Percentiles rank a stretch among this genome's conserved stretches.
phyloP scores from a whole-genome alignment of 805 yeast genomes.

The Candida nemodendra region DNA sequence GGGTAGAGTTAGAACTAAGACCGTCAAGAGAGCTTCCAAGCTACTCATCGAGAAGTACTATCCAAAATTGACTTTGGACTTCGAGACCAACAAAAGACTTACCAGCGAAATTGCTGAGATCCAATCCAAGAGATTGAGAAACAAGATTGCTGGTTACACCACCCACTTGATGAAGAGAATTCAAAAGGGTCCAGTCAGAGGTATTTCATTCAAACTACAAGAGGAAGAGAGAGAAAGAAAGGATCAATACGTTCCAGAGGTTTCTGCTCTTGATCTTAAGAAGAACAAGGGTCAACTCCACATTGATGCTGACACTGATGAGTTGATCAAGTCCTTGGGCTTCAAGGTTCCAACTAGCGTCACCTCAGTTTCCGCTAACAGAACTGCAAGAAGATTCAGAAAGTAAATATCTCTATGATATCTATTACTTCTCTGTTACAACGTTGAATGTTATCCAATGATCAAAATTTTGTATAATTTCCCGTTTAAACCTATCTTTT shows the following conservation, averaged over 20 bases:
- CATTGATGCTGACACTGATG: constrained; percentile 96
- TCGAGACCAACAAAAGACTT: constrained; percentile 99
- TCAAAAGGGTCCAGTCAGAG: constrained; percentile 99
- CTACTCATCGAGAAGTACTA: constrained; percentile 98
- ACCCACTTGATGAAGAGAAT: constrained; percentile 99
- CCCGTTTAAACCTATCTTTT: too few species aligned
- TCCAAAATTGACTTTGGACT: constrained; percentile 99
- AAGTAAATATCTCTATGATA: constrained; percentile 51
- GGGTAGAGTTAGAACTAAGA: constrained; percentile 99
- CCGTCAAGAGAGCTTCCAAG: constrained; percentile 99
- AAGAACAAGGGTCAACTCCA: constrained; percentile 94
- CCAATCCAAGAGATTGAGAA: constrained; percentile 99
- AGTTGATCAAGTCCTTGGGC: constrained; percentile 91
- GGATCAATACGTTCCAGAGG: constrained; percentile 99
- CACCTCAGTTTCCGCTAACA: constrained; percentile 83
- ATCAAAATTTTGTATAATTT: constrained; percentile 2
- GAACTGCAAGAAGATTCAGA: constrained; percentile 83
- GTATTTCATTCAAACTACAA: constrained; percentile 99
- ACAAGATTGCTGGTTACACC: constrained; percentile 99
- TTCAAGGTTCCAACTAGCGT: constrained; percentile 84
- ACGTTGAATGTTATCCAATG: constrained; percentile 12
- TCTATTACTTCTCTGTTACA: constrained; percentile 10
- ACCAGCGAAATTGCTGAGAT: constrained; percentile 98
- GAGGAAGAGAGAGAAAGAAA: constrained; percentile 99
- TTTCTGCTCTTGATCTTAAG: constrained; percentile 97